Percentiles rank a stretch among this genome's conserved stretches.
Evolutionary conservation across 331 rosid species (phyloP).

Genomic region (Telfairia occidentalis): DNA sequence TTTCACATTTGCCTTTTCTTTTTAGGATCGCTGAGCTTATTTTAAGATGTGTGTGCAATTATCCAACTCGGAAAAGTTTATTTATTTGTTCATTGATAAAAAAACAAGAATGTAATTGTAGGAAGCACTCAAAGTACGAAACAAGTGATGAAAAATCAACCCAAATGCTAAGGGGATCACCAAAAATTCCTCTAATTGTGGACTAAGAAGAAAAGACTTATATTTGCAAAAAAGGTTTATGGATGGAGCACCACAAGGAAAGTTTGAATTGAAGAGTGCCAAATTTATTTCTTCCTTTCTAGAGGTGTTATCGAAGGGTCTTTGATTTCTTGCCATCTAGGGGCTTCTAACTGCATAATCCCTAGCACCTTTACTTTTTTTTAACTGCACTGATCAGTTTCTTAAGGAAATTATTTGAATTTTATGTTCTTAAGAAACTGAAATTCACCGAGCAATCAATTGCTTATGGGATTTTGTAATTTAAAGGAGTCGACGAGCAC

Average conservation of each 20-base stretch:
- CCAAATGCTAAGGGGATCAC: neutral
- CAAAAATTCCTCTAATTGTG: neutral
- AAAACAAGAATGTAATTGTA: neutral
- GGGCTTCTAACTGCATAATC: neutral
- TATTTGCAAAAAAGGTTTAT: neutral
- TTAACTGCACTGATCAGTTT: neutral
- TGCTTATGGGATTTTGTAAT: neutral
- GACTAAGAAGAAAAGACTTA: neutral
- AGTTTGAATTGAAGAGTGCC: neutral
- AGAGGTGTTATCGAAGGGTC: neutral
- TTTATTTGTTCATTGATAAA: neutral
- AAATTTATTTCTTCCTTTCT: neutral
- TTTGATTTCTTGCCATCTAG: neutral
- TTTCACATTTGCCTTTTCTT: constrained; percentile 13
- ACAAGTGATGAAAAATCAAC: neutral
- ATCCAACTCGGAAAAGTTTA: neutral
- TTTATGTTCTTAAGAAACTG: neutral
- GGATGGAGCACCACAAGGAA: neutral
- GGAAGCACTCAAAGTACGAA: neutral
- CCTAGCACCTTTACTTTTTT: neutral
- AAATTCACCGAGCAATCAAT: neutral
- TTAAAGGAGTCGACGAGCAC: neutral
- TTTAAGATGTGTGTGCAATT: constrained; percentile 6
- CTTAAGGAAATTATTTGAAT: neutral
- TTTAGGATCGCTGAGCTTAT: constrained; percentile 12